These are phyloP conservation scores for Lagenidium giganteum DNA, from an alignment of 352 stramenopile species.

Conservation along the genomic window DNA sequence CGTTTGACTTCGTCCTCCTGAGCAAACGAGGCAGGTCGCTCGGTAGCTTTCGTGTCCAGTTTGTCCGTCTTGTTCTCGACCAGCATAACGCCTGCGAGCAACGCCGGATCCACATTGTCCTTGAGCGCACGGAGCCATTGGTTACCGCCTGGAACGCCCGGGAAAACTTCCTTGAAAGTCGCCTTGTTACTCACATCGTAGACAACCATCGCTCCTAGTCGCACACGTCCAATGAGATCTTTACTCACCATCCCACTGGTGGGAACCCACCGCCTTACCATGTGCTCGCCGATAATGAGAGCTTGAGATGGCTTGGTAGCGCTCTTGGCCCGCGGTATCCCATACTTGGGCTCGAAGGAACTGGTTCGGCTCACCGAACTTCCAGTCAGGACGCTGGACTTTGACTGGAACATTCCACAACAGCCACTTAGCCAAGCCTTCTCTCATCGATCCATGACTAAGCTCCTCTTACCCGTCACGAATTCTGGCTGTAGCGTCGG, in stretches of 20 bases:
- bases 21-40: constrained; percentile 34
- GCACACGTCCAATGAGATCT: no score
- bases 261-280: constrained; percentile 14
- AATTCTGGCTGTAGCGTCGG: constrained; percentile 60
- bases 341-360: constrained; percentile 66
- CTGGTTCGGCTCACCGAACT: constrained; percentile 58
- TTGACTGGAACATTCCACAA: constrained; percentile 42
- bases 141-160: constrained; percentile 32
- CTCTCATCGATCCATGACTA: background rate
- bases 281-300: constrained; percentile 64
- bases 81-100: constrained; percentile 58
- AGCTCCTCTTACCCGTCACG: constrained; percentile 30
- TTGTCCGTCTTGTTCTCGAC: constrained; percentile 76
- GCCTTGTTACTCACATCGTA: constrained; percentile 58
- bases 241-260: background rate
- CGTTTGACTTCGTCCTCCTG: constrained; percentile 45
- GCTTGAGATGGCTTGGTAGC: constrained; percentile 68
- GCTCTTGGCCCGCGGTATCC: constrained; percentile 66
- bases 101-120: constrained; percentile 44
- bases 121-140: constrained; percentile 63
- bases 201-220: constrained; percentile 54
- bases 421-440: background rate
- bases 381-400: constrained; percentile 62
- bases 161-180: constrained; percentile 68
- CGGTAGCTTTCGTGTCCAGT: constrained; percentile 23